A percentile compares a stretch with the other conserved stretches of the same genome.
Evolutionary conservation across 208 protist species (phyloP).

Genomic region (Crithidia mellificae): DNA sequence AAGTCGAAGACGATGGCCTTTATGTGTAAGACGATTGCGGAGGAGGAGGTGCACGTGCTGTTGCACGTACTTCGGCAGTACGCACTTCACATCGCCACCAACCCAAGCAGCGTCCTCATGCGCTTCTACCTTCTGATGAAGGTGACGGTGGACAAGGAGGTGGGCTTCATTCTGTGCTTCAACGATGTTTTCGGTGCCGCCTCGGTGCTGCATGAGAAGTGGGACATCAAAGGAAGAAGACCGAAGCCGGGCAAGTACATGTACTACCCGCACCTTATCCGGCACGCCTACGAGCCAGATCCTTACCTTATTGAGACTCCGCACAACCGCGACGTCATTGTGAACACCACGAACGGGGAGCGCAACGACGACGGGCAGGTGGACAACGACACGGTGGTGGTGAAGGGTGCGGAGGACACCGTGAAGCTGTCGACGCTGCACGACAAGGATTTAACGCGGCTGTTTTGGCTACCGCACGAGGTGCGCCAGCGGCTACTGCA

Average conservation of each 20-base stretch:
- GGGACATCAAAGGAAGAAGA: slow-evolving; percentile 87
- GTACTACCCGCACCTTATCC: slow-evolving; percentile 60
- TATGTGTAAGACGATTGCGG: slow-evolving; percentile 85
- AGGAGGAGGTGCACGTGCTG: slow-evolving; percentile 68
- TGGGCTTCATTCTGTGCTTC: slow-evolving; percentile 81
- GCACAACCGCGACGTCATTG: slow-evolving; percentile 9
- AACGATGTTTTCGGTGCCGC: slow-evolving; percentile 74
- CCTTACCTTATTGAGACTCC: slow-evolving; percentile 43
- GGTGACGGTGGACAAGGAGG: slow-evolving; percentile 39
- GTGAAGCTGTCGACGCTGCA: slow-evolving; percentile 55
- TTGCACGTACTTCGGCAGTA: slow-evolving; percentile 57
- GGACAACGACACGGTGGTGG: slow-evolving; percentile 20
- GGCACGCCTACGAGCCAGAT: slow-evolving; percentile 53
- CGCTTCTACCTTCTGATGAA: slow-evolving; percentile 81
- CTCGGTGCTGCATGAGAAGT: slow-evolving; percentile 71
- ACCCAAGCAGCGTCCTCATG: slow-evolving; percentile 71
- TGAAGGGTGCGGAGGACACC: slow-evolving; percentile 42
- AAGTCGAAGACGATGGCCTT: slow-evolving; percentile 76
- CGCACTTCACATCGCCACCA: slow-evolving; percentile 45
- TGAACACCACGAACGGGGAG: slow-evolving; percentile 4
- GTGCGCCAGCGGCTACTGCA: slow-evolving; percentile 49
- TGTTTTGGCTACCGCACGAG: slow-evolving; percentile 67
- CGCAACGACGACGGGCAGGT: not conserved
- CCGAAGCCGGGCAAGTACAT: slow-evolving; percentile 82
- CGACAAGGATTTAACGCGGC: slow-evolving; percentile 84